Evolutionary conservation across 1,139 yeast species (phyloP), one percentile per base, ranked within the genome.

Genomic region (Hanseniaspora gamundiae): DNA sequence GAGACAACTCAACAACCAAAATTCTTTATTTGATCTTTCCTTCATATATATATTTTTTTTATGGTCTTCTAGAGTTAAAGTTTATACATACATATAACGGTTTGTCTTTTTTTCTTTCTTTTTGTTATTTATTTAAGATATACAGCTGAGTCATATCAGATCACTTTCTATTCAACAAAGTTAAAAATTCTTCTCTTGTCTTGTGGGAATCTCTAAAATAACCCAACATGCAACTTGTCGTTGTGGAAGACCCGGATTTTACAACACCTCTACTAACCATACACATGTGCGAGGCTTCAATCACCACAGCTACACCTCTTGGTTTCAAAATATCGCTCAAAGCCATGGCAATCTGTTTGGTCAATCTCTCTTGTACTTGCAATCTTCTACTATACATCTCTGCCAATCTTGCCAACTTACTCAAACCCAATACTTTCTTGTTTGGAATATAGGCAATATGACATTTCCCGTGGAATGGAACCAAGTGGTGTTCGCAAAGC

Each of bases 241-340:
- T 80, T 2, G 99, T 91, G 24, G 85, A 75, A 19, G 95, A 82
- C 1, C 97, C 96, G 0, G 95, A 78, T 65, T 91, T 93, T 62
- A 91, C 96, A 21, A 91, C 87, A 42, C 99, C 99, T 59, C 99
- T 76, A 63, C 94, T 86, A 28, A 88, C 97, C 99, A 91, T 91
- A 64, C 99, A 91, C 98, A 93, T 91, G 61, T 91, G 99, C 9
- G 93, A 78, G 24, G 97, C 97, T 64, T 91, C 98, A 58, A 91
- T 87, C 21, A 91, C 96, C 35, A 91, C 98, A 0, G 97, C 98
- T 13, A 91, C 98, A 45, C 98, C 98, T 55, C 91, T 74, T 16
- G 99, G 98, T 58, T 82, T 80, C 55, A 91, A 70, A 49, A 88
- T 84, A 58, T 87, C 96, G 62, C 82, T 78, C 43, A 91, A 65